phyloP scores from a whole-genome alignment of 2,329 filamentous ascomycete genomes.

The Tolypocladium inflatum region DNA sequence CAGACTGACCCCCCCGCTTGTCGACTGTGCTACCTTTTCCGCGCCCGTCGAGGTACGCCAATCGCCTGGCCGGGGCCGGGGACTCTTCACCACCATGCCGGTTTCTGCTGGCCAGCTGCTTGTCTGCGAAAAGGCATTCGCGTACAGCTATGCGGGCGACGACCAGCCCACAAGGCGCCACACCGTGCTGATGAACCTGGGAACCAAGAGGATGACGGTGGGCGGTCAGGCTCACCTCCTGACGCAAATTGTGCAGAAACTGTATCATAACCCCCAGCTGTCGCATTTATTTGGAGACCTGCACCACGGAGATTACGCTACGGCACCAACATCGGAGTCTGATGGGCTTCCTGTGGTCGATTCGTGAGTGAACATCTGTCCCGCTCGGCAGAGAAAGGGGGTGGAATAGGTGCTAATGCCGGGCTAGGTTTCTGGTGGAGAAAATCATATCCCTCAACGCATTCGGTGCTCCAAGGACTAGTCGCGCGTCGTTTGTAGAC shows the following conservation, averaged over 20 bases:
- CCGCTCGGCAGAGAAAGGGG: too few species aligned
- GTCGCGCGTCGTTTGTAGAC: conserved; percentile 1
- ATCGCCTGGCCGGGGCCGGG: conserved; percentile 32
- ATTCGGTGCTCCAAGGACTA: conserved; percentile 25
- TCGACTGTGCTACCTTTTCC: conserved; percentile 39
- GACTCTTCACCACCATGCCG: conserved; percentile 37
- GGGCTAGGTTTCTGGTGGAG: conserved; percentile 32
- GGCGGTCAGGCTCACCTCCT: conserved; percentile 33
- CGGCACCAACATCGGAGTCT: conserved; percentile 10
- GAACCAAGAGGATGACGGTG: conserved; percentile 9
- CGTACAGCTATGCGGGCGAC: conserved; percentile 23
- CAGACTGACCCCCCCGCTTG: background rate
- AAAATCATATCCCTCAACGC: conserved; percentile 31
- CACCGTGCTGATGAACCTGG: conserved; percentile 21
- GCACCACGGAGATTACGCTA: conserved; percentile 28
- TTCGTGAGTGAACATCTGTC: conserved; percentile 24
- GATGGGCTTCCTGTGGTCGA: conserved; percentile 34
- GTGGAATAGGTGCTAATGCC: background rate
- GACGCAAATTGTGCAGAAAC: conserved; percentile 30
- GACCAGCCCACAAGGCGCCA: conserved; percentile 1
- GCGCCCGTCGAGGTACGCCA: conserved; percentile 28
- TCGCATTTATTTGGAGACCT: conserved; percentile 24
- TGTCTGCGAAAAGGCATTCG: conserved; percentile 47
- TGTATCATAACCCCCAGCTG: conserved; percentile 29
- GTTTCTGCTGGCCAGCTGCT: conserved; percentile 42